Evolutionary conservation across 495 filamentous ascomycete species (phyloP).

Genomic region (Aspergillus haitiensis): DNA sequence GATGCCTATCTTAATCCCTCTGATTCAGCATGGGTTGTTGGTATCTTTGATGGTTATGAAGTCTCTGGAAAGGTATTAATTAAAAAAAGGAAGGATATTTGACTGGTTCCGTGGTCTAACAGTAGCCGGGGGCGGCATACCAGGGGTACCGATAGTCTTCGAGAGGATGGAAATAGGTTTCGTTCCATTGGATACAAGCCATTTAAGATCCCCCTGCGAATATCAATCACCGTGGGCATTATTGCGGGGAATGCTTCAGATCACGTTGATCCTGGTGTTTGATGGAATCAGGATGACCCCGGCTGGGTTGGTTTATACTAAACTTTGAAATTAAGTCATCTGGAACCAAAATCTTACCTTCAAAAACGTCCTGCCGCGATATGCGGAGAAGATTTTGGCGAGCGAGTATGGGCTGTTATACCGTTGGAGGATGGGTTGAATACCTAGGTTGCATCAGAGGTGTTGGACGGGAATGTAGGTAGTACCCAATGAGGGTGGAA

Average conservation of each 20-base stretch:
- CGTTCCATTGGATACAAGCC: conserved; percentile 2
- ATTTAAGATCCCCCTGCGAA: neutral
- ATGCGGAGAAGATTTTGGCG: conserved; percentile 1
- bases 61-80: no score
- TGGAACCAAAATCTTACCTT: neutral
- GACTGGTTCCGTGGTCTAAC: neutral
- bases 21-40: neutral
- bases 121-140: neutral
- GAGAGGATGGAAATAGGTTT: conserved; percentile 19
- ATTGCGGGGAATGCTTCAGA: neutral
- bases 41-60: neutral
- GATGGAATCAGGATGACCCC: neutral
- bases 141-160: neutral
- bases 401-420: neutral
- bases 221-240: neutral
- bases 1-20: conserved; percentile 1
- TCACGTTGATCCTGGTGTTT: conserved; percentile 3
- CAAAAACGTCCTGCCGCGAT: neutral
- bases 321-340: neutral
- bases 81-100: neutral
- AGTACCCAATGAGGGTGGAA: neutral
- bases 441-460: neutral
- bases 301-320: neutral
- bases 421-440: neutral
- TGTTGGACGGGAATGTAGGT: neutral